Percentiles rank a stretch among this genome's conserved stretches.
Conservation (phyloP, 1,284 basidiomycete genomes). For the Trichosporon sp. region DNA sequence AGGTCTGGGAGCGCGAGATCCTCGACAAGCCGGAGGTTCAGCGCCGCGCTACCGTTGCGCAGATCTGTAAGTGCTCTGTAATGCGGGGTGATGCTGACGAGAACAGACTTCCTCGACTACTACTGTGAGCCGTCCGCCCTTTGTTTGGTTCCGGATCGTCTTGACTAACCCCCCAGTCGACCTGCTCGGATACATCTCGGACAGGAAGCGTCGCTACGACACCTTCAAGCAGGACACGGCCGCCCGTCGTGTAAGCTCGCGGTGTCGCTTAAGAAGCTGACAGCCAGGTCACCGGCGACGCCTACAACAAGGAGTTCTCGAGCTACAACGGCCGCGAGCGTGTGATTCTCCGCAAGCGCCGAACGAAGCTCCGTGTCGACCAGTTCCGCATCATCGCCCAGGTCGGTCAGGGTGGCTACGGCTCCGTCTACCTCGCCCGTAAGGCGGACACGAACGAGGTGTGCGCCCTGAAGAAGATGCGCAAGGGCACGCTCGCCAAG, state of each 20-base stretch:
- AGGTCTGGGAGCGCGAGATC: slow-evolving; percentile 81
- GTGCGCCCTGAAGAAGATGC: slow-evolving; percentile 95
- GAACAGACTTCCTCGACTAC: slow-evolving; percentile 85
- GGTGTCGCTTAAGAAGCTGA: background rate
- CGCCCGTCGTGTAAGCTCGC: slow-evolving; percentile 63
- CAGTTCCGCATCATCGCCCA: slow-evolving; percentile 94
- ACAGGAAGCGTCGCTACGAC: slow-evolving; percentile 76
- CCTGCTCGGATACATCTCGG: slow-evolving; percentile 78
- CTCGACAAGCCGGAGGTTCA: slow-evolving; percentile 80
- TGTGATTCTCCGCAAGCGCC: slow-evolving; percentile 80
- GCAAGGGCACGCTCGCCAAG: slow-evolving; percentile 85
- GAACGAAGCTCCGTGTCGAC: slow-evolving; percentile 82
- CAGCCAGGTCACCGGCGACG: slow-evolving; percentile 59
- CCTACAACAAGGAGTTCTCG: slow-evolving; percentile 78
- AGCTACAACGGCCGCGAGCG: slow-evolving; percentile 91
- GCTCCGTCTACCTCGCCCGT: slow-evolving; percentile 88
- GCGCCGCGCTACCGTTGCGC: slow-evolving; percentile 91
- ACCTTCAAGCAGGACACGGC: slow-evolving; percentile 82
- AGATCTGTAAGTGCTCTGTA: slow-evolving; percentile 69
- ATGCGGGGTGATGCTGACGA: slow-evolving; percentile 17
- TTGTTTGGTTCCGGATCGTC: slow-evolving; percentile 14
- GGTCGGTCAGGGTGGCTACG: slow-evolving; percentile 95
- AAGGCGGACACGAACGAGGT: slow-evolving; percentile 90
- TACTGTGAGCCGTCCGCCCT: slow-evolving; percentile 62
- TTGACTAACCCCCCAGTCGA: slow-evolving; percentile 61